Percentiles rank a stretch among this genome's conserved stretches.
Conservation (phyloP, 176 grass and related monocot species). For the Coix lacrymajobi region DNA sequence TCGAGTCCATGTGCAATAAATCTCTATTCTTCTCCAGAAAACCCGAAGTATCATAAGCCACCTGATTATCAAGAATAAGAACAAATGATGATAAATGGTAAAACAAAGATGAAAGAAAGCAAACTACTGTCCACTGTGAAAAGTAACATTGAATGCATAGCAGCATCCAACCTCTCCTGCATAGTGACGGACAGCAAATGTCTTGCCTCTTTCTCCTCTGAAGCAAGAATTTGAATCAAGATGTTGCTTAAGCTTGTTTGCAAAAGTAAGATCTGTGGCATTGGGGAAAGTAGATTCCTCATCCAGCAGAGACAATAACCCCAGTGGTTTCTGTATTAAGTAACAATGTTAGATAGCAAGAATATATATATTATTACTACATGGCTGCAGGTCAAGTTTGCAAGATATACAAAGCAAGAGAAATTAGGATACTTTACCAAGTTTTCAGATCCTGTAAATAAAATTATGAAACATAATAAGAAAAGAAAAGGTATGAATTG, state of each 20-base stretch:
- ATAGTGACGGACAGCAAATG: slow-evolving; percentile 79
- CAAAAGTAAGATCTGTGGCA: slow-evolving; percentile 95
- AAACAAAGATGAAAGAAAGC: slow-evolving; percentile 12
- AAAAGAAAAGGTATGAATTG: not conserved
- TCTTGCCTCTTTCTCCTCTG: slow-evolving; percentile 88
- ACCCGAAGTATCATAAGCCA: slow-evolving; percentile 78
- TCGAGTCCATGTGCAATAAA: slow-evolving; percentile 88
- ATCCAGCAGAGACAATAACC: slow-evolving; percentile 92
- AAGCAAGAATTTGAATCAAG: slow-evolving; percentile 70
- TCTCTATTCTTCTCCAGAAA: slow-evolving; percentile 99
- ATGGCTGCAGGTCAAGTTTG: not conserved
- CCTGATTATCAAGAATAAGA: slow-evolving; percentile 39
- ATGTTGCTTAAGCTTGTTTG: slow-evolving; percentile 91
- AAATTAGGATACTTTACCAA: not conserved
- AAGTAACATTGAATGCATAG: not conserved
- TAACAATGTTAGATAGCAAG: slow-evolving; percentile 6
- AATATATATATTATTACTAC: not conserved
- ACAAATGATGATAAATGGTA: slow-evolving; percentile 1
- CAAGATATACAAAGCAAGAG: not conserved
- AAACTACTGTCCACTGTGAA: not conserved
- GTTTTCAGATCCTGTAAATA: not conserved
- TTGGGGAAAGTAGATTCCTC: slow-evolving; percentile 98
- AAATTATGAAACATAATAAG: not conserved
- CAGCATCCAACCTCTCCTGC: slow-evolving; percentile 87
- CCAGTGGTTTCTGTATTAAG: slow-evolving; percentile 69